A percentile compares a stretch with the other conserved stretches of the same genome.
phyloP scores from a whole-genome alignment of 495 filamentous ascomycete species.

The Xylaria flabelliformis region DNA sequence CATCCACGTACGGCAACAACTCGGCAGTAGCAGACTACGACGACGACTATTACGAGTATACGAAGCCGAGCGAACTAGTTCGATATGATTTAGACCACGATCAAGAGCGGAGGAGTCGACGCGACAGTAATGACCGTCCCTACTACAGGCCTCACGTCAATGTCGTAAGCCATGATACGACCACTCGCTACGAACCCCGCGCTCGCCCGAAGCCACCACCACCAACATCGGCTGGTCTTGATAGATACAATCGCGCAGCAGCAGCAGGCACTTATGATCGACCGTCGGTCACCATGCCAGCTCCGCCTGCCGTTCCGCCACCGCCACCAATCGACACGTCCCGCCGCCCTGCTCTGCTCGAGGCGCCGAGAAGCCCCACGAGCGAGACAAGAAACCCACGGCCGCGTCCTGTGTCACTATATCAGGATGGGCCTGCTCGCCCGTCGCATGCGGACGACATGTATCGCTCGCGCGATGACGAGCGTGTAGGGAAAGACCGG shows the following conservation, averaged over 20 bases:
- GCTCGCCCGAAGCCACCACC: constrained; percentile 65
- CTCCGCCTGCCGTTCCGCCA: constrained; percentile 44
- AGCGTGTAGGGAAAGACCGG: constrained; percentile 38
- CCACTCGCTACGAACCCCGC: constrained; percentile 55
- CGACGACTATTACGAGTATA: constrained; percentile 72
- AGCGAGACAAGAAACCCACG: constrained; percentile 40
- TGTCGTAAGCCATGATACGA: constrained; percentile 60
- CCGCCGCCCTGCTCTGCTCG: constrained; percentile 39
- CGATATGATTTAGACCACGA: constrained; percentile 66
- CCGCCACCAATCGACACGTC: constrained; percentile 41
- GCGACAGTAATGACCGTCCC: constrained; percentile 57
- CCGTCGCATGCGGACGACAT: constrained; percentile 50
- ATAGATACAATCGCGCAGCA: constrained; percentile 56
- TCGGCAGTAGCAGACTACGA: constrained; percentile 63
- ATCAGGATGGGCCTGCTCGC: constrained; percentile 49
- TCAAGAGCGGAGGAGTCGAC: constrained; percentile 51
- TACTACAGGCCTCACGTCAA: constrained; percentile 71
- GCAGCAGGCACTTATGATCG: constrained; percentile 53
- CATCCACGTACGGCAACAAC: constrained; percentile 38
- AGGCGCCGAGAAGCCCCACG: constrained; percentile 42
- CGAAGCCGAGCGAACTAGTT: constrained; percentile 70
- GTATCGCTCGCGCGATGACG: constrained; percentile 50
- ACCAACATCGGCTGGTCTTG: constrained; percentile 67
- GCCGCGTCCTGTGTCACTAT: constrained; percentile 54
- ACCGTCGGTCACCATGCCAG: constrained; percentile 51